These are phyloP conservation scores for Auriscalpium microsporum DNA, from an alignment of 768 basidiomycete species.

Conservation along the genomic window DNA sequence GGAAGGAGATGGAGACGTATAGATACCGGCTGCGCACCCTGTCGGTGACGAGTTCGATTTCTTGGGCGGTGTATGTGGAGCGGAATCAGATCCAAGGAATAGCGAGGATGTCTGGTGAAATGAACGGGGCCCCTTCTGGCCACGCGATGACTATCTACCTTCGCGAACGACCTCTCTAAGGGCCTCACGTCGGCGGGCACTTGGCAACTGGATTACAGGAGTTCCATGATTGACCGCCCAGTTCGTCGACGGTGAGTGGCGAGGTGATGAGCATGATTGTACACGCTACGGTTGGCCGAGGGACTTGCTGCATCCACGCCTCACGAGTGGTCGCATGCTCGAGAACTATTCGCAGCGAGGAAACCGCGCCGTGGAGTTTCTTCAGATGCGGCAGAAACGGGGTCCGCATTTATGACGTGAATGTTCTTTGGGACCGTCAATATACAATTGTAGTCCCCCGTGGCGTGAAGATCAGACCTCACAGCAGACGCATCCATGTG, in stretches of 20 bases:
- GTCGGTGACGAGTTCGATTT: slow-evolving; percentile 60
- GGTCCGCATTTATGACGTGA: slow-evolving; percentile 91
- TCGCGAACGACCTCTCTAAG: slow-evolving; percentile 67
- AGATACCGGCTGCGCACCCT: slow-evolving; percentile 92
- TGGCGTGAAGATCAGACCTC: slow-evolving; percentile 19
- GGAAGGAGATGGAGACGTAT: slow-evolving; percentile 92
- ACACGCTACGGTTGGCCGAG: slow-evolving; percentile 81
- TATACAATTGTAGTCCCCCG: neutral
- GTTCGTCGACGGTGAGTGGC: slow-evolving; percentile 89
- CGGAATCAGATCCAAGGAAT: slow-evolving; percentile 96
- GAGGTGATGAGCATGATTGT: slow-evolving; percentile 98
- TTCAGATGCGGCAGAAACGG: slow-evolving; percentile 82
- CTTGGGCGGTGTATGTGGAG: slow-evolving; percentile 71
- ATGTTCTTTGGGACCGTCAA: slow-evolving; percentile 48
- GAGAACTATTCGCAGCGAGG: slow-evolving; percentile 90
- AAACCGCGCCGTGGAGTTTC: slow-evolving; percentile 71
- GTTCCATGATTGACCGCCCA: slow-evolving; percentile 95
- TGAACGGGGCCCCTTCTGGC: neutral
- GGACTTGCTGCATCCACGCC: slow-evolving; percentile 76
- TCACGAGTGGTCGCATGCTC: slow-evolving; percentile 95
- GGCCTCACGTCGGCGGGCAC: slow-evolving; percentile 79
- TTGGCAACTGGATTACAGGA: slow-evolving; percentile 99
- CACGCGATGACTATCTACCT: slow-evolving; percentile 31
- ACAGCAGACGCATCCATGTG: slow-evolving; percentile 63
- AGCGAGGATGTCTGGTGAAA: slow-evolving; percentile 65